Evolutionary conservation across 2,329 filamentous ascomycete genomes (phyloP), one percentile per base, ranked within the genome.

Genomic region (Hypomyces rosellus): DNA sequence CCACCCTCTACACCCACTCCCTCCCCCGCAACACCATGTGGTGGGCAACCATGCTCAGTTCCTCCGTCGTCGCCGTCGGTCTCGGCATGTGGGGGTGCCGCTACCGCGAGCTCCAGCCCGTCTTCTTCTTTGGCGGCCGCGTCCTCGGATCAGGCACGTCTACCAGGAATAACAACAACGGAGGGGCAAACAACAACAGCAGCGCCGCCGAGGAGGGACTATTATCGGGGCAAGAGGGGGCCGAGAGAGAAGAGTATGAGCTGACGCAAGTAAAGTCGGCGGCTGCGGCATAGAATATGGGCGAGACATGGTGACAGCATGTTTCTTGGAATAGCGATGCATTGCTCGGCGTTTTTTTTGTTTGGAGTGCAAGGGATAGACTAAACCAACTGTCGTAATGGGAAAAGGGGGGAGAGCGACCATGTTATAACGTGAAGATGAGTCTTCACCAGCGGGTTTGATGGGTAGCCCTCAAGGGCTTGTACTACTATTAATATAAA

Each of bases 81-180:
- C 73, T 93, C 2, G 91, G 89, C 4, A 85, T 95, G 36, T 97
- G 92, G 88, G 88, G 85, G 3, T 97, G 92, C 65, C 89, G 85
- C 63, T 95, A 90, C 76, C 79, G 92, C 54, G 93, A 99, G 69
- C 72, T 99, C 50, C 79, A 83, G 62, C 92, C 93, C 11, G 95
- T 97, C 60, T 85, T 81, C 52, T 96, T 97, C 63, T 89, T 89
- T 16, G 85, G 85, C 2, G 74, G 67, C 8, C 64, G 67, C 7
- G 68, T 67, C 36, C 63, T 69, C 41, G 63, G 63, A n/a, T 58
- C 62, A 14, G 56, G 58, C 50, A 52, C 55, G 47, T 58, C 54
- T 46, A 65, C 40, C 16, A 59, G 51, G n/a, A 54, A 52, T 43
- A 57, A 52, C 45, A 57, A 44, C 39, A 45, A 54, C 18, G 51